These are phyloP conservation scores for Aschersonia sp. DNA, from an alignment of 2,329 filamentous ascomycete species.

Conservation along the genomic window DNA sequence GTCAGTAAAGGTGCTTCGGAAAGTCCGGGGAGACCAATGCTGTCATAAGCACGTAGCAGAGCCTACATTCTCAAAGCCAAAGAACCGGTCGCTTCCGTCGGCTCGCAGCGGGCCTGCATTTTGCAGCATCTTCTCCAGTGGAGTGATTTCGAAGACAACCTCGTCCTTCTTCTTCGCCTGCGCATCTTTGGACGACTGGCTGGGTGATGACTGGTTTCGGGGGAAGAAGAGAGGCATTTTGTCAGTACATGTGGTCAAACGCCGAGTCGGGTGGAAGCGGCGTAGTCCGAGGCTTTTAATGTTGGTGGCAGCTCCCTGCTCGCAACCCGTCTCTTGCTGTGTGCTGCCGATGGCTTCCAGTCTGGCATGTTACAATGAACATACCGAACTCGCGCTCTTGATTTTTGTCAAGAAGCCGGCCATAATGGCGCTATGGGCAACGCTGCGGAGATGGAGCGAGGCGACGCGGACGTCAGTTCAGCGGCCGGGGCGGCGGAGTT, in stretches of 20 bases:
- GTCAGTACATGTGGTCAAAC: constrained; percentile 12
- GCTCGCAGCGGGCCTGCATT: constrained; percentile 66
- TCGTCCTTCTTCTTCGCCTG: constrained; percentile 42
- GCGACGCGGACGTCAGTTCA: constrained; percentile 2
- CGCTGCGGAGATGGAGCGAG: not conserved
- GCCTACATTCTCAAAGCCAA: constrained; percentile 92
- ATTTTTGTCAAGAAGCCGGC: constrained; percentile 45
- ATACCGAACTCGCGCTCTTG: constrained; percentile 38
- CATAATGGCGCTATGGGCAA: constrained; percentile 23
- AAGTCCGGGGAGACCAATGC: not conserved
- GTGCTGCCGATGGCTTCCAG: not conserved
- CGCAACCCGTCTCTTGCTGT: not conserved
- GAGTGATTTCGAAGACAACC: constrained; percentile 41
- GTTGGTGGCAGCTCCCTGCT: no score
- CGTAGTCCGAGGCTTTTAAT: no score
- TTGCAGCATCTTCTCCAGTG: constrained; percentile 60
- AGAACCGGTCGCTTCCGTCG: constrained; percentile 96
- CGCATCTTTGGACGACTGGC: constrained; percentile 28
- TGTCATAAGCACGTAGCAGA: not conserved
- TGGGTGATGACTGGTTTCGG: constrained; percentile 24
- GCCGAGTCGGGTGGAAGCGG: no score
- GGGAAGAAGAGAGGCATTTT: constrained; percentile 12
- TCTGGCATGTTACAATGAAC: constrained; percentile 14
- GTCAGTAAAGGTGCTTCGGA: not conserved
- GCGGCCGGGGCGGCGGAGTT: constrained; percentile 7